Conservation (phyloP, 2,329 filamentous ascomycete genomes). For the Trichoderma polysporum region DNA sequence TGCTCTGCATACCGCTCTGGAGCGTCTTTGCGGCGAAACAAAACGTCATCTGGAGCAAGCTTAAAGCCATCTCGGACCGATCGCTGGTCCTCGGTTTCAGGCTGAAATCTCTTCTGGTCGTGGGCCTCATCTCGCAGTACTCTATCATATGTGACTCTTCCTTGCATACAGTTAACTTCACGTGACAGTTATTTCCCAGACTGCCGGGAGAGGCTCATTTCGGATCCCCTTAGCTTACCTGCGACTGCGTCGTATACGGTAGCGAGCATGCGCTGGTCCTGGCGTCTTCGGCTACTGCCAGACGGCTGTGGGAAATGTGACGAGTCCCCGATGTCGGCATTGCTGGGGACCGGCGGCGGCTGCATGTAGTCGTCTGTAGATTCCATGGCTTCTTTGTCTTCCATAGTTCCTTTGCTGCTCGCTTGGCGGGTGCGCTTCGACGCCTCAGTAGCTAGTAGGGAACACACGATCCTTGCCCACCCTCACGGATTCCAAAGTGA, state of each 20-base stretch:
- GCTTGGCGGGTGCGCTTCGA: not conserved
- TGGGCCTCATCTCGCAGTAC: constrained; percentile 25
- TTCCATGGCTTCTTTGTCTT: not conserved
- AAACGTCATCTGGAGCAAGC: constrained; percentile 67
- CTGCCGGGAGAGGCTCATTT: constrained; percentile 13
- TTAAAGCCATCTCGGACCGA: constrained; percentile 22
- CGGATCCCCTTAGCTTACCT: constrained; percentile 44
- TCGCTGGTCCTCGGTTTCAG: constrained; percentile 13
- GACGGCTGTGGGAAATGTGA: constrained; percentile 2
- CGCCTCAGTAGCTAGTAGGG: not conserved
- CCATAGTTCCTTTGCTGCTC: not conserved
- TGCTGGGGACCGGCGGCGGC: not conserved
- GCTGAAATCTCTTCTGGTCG: not conserved
- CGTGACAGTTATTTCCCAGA: constrained; percentile 19
- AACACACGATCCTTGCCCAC: not conserved
- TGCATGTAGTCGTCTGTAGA: constrained; percentile 2
- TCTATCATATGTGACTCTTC: constrained; percentile 31
- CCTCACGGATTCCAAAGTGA: constrained; percentile 9
- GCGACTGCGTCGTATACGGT: constrained; percentile 74
- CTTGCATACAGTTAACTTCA: constrained; percentile 32
- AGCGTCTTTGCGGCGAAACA: constrained; percentile 65
- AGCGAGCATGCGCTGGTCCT: constrained; percentile 37
- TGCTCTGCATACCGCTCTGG: constrained; percentile 68
- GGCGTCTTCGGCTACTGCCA: constrained; percentile 19
- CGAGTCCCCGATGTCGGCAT: constrained; percentile 4